phyloP scores from a whole-genome alignment of 257 asterid genomes.

The Solanum commersonii region DNA sequence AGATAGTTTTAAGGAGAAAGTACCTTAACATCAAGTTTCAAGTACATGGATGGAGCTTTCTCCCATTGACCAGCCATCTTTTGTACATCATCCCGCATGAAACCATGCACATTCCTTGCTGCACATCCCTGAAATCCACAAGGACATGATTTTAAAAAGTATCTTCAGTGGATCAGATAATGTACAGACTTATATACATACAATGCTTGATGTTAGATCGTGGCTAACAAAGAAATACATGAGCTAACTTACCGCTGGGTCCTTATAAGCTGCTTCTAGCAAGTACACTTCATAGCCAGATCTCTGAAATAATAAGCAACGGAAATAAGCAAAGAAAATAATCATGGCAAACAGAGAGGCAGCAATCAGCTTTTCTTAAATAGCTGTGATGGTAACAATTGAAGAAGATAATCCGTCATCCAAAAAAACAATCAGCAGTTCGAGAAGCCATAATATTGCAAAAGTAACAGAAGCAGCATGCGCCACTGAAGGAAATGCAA shows the following conservation, averaged over 20 bases:
- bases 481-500: neutral
- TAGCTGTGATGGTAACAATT: neutral
- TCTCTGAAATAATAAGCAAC: conserved; percentile 55
- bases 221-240: neutral
- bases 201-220: neutral
- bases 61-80: conserved; percentile 92
- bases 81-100: conserved; percentile 52
- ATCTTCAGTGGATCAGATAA: neutral
- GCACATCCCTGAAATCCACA: conserved; percentile 81
- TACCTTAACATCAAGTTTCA: conserved; percentile 84
- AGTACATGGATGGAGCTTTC: conserved; percentile 75
- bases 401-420: neutral
- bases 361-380: neutral
- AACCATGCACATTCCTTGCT: conserved; percentile 94
- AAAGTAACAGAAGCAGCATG: neutral
- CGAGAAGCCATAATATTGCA: neutral
- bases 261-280: conserved; percentile 91
- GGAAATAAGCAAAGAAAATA: conserved; percentile 4
- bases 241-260: conserved; percentile 67
- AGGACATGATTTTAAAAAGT: neutral
- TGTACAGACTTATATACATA: neutral
- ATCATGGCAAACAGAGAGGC: neutral
- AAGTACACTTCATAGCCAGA: conserved; percentile 94
- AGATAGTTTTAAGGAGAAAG: neutral
- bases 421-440: neutral